A percentile compares a stretch with the other conserved stretches of the same genome.
Evolutionary conservation across 2,329 filamentous ascomycete genomes (phyloP).

Genomic region (Escovopsis sp.): DNA sequence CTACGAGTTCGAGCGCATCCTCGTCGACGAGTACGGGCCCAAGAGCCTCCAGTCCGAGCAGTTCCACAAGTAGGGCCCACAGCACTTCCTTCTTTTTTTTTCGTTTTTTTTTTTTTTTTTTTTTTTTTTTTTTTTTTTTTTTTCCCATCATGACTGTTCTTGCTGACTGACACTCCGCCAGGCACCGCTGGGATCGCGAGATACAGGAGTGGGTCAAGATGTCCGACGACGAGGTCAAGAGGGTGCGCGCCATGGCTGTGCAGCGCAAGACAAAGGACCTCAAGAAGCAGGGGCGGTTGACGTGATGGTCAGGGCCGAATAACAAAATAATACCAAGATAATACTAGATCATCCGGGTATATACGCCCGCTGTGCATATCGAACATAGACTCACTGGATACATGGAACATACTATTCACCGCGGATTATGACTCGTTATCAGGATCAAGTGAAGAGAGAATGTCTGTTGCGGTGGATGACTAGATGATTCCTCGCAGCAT

Average conservation of each 20-base stretch:
- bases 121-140: conserved; percentile 2
- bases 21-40: conserved; percentile 50
- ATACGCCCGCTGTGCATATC: too few species aligned
- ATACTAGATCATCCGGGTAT: neutral
- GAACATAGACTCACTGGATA: too few species aligned
- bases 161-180: conserved; percentile 19
- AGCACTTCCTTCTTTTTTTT: neutral
- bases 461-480: too few species aligned
- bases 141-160: neutral
- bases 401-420: too few species aligned
- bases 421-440: too few species aligned
- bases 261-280: conserved; percentile 14
- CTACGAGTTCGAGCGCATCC: conserved; percentile 49
- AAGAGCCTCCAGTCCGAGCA: conserved; percentile 45
- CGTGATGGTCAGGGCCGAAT: neutral
- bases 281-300: conserved; percentile 7
- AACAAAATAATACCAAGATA: neutral
- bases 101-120: too few species aligned
- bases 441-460: too few species aligned
- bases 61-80: conserved; percentile 41
- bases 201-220: conserved; percentile 44
- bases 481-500: too few species aligned
- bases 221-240: conserved; percentile 13
- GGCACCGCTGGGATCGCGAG: conserved; percentile 45
- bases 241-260: conserved; percentile 11